Evolutionary conservation across 139 green algal genomes (phyloP).

Genomic region (Dunaliella primolecta): DNA sequence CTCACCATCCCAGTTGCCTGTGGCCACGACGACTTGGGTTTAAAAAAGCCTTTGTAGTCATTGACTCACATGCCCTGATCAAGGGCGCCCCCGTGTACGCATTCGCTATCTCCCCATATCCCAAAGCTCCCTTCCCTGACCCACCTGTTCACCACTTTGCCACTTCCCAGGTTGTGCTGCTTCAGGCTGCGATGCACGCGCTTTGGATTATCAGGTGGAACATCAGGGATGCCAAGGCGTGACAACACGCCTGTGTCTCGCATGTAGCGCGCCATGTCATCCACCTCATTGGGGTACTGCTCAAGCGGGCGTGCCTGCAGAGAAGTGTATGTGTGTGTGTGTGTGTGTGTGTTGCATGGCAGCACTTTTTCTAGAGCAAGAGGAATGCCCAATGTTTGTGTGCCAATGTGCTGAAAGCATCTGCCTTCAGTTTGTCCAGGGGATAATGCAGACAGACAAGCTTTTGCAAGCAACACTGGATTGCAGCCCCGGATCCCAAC

Average conservation of each 20-base stretch:
- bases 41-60: no score
- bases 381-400: neutral
- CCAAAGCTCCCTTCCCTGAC: no score
- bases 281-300: slow-evolving; percentile 11
- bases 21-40: no score
- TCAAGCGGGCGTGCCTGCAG: slow-evolving; percentile 11
- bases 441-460: no score
- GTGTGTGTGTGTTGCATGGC: neutral
- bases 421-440: no score
- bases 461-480: no score
- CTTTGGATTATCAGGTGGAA: neutral
- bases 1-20: no score
- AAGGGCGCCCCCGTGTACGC: no score
- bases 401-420: no score
- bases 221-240: neutral
- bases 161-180: neutral
- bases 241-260: slow-evolving; percentile 9
- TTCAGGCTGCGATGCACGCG: slow-evolving; percentile 1
- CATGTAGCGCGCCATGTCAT: slow-evolving; percentile 14
- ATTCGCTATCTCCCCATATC: no score
- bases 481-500: no score
- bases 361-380: neutral
- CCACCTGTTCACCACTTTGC: slow-evolving; percentile 2
- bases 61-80: no score
- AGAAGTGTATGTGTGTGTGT: neutral